phyloP scores from a whole-genome alignment of 495 filamentous ascomycete genomes.

The Lophium mytilinum region DNA sequence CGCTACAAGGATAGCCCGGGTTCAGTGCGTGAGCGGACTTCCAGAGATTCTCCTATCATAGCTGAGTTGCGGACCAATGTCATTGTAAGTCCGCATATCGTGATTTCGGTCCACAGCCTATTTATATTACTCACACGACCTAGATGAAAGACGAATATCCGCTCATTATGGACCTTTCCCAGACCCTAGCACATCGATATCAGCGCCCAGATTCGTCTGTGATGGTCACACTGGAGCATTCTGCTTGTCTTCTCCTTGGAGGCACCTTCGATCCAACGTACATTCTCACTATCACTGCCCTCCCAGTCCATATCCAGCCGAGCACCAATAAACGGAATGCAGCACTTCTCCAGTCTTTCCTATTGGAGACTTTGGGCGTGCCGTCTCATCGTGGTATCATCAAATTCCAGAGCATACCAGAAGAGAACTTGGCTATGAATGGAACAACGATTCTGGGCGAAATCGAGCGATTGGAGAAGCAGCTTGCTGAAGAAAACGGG shows the following conservation, averaged over 20 bases:
- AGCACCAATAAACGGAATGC: conserved; percentile 79
- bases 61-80: conserved; percentile 81
- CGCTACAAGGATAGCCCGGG: conserved; percentile 38
- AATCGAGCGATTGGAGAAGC: conserved; percentile 51
- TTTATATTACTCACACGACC: conserved; percentile 2
- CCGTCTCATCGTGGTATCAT: conserved; percentile 55
- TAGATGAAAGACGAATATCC: conserved; percentile 61
- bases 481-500: conserved; percentile 31
- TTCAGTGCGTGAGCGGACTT: conserved; percentile 50
- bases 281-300: conserved; percentile 64
- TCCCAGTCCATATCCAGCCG: conserved; percentile 59
- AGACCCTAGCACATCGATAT: conserved; percentile 63
- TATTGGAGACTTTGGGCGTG: conserved; percentile 62
- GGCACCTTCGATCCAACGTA: conserved; percentile 73
- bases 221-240: conserved; percentile 62
- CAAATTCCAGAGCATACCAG: conserved; percentile 57
- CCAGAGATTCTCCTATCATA: conserved; percentile 61
- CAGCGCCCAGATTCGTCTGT: conserved; percentile 62
- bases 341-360: conserved; percentile 58
- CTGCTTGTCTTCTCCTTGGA: conserved; percentile 66
- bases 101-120: not conserved
- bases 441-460: conserved; percentile 62
- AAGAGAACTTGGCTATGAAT: conserved; percentile 63
- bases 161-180: conserved; percentile 61
- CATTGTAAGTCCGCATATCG: conserved; percentile 48